phyloP scores from a whole-genome alignment of 2,329 filamentous ascomycete species.

The Dactylellina cionopaga region DNA sequence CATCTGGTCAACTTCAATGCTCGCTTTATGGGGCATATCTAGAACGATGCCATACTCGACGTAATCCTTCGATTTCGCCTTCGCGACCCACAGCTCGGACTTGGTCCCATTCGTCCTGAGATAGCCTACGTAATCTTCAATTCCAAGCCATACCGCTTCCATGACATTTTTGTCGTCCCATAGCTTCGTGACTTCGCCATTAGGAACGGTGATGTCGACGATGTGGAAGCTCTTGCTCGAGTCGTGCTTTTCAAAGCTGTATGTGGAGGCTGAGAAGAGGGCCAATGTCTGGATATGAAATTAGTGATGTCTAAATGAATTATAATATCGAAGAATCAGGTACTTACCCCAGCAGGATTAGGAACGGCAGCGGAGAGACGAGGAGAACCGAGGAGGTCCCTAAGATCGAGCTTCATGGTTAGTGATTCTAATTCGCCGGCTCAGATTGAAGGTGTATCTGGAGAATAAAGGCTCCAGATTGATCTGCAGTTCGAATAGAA shows the following conservation, averaged over 20 bases:
- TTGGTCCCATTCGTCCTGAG: constrained; percentile 65
- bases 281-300: constrained; percentile 60
- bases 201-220: constrained; percentile 70
- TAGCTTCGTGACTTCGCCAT: constrained; percentile 72
- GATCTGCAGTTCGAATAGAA: background rate
- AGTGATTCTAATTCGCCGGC: background rate
- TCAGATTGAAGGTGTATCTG: background rate
- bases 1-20: background rate
- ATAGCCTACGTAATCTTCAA: constrained; percentile 70
- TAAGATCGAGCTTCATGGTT: constrained; percentile 73
- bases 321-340: constrained; percentile 71
- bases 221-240: constrained; percentile 74
- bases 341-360: constrained; percentile 71
- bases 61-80: constrained; percentile 55
- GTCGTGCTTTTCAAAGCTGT: constrained; percentile 80
- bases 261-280: constrained; percentile 72
- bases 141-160: constrained; percentile 80
- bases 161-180: constrained; percentile 72
- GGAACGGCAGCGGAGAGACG: constrained; percentile 76
- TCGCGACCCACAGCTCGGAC: constrained; percentile 50
- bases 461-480: background rate
- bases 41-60: constrained; percentile 5
- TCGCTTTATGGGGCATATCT: background rate
- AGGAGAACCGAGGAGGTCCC: constrained; percentile 79
- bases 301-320: constrained; percentile 49